A percentile compares a stretch with the other conserved stretches of the same genome.
Evolutionary conservation across 1,139 yeast genomes (phyloP).

Genomic region (Pichia sorboxylosa): DNA sequence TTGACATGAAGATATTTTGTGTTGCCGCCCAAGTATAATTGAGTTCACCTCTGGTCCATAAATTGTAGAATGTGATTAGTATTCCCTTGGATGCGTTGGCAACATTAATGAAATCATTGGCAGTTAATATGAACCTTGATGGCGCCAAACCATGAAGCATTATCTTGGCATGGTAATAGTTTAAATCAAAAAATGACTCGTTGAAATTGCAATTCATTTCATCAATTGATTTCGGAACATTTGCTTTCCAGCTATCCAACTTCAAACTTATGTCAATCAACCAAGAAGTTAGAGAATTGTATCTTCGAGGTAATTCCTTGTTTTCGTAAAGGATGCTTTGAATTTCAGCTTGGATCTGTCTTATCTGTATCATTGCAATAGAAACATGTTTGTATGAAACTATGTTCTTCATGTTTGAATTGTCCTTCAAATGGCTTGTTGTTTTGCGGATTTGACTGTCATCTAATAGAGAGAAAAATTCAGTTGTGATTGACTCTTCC

Average conservation of each 20-base stretch:
- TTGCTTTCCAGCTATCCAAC: slow-evolving; percentile 41
- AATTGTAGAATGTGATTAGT: slow-evolving; percentile 48
- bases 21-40: slow-evolving; percentile 94
- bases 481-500: slow-evolving; percentile 52
- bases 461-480: slow-evolving; percentile 64
- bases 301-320: slow-evolving; percentile 58
- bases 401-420: slow-evolving; percentile 22
- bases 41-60: slow-evolving; percentile 44
- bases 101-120: slow-evolving; percentile 45
- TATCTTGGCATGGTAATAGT: slow-evolving; percentile 65
- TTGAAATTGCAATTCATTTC: slow-evolving; percentile 71
- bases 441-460: slow-evolving; percentile 43
- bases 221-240: slow-evolving; percentile 43
- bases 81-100: slow-evolving; percentile 56
- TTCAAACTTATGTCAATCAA: slow-evolving; percentile 35
- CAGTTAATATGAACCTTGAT: slow-evolving; percentile 42
- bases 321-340: slow-evolving; percentile 62
- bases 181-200: slow-evolving; percentile 54
- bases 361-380: slow-evolving; percentile 50
- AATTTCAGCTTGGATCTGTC: slow-evolving; percentile 69
- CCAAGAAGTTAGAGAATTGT: slow-evolving; percentile 39
- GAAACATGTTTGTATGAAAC: slow-evolving; percentile 62
- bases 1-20: slow-evolving; percentile 80
- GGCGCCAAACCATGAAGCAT: slow-evolving; percentile 73
- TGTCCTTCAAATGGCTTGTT: slow-evolving; percentile 18